Evolutionary conservation across 441 rosid genomes (phyloP).

Genomic region (Corymbia calophylla): DNA sequence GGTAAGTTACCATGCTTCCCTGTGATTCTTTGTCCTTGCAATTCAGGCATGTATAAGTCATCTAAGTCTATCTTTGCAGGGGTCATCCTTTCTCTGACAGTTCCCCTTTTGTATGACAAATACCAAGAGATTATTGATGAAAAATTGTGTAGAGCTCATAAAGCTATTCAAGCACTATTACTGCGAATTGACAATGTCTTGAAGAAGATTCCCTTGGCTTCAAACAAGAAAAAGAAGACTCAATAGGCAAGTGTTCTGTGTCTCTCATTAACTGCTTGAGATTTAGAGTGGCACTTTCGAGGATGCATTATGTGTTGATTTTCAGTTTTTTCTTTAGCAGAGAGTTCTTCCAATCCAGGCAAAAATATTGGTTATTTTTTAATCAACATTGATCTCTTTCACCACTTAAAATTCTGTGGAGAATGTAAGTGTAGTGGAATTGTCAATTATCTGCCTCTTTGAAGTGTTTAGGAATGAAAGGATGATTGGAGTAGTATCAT

Average conservation of each 20-base stretch:
- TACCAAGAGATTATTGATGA: slow-evolving; percentile 59
- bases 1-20: slow-evolving; percentile 39
- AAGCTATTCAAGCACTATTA: slow-evolving; percentile 37
- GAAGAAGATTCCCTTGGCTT: slow-evolving; percentile 46
- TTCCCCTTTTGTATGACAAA: slow-evolving; percentile 64
- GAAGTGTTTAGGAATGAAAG: neutral
- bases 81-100: slow-evolving; percentile 53
- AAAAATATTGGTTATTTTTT: neutral
- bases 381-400: neutral
- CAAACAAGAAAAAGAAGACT: slow-evolving; percentile 61
- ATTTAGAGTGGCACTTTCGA: neutral
- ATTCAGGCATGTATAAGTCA: neutral
- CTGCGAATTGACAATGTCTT: slow-evolving; percentile 36
- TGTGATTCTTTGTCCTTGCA: neutral
- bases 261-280: neutral
- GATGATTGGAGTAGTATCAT: neutral
- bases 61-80: slow-evolving; percentile 27
- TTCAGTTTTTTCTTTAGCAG: neutral
- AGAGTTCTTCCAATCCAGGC: neutral
- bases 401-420: neutral
- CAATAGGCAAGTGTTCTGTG: slow-evolving; percentile 43
- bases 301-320: neutral
- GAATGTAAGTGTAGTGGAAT: neutral
- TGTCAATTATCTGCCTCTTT: neutral
- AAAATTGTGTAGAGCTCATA: slow-evolving; percentile 33